Conservation (phyloP, 2,329 filamentous ascomycete species). For the Cadophora luteo-olivacea region DNA sequence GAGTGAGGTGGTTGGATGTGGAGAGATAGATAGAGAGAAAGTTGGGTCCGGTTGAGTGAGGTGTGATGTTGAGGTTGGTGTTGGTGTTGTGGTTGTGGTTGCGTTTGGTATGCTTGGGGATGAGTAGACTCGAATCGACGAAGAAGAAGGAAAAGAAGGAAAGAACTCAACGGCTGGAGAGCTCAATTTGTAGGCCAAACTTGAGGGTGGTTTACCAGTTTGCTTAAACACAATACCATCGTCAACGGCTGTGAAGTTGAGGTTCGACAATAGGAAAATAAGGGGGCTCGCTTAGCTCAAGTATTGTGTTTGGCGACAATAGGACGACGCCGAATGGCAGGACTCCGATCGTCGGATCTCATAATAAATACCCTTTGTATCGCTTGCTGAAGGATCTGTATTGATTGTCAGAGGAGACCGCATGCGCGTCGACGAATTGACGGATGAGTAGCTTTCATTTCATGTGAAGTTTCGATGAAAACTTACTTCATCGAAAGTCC, state of each 20-base stretch:
- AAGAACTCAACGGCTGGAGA: neutral
- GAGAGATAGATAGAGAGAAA: neutral
- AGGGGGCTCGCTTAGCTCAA: neutral
- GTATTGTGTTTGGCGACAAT: conserved; percentile 8
- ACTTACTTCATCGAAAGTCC: neutral
- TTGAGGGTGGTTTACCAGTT: neutral
- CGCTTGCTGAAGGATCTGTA: too few relatives aligned
- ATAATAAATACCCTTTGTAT: neutral
- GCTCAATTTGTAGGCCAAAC: neutral
- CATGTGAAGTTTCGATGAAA: neutral
- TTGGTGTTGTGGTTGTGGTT: neutral
- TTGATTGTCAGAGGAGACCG: too few relatives aligned
- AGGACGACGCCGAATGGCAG: neutral
- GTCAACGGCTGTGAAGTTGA: neutral
- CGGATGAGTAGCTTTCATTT: neutral
- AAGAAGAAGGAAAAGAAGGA: neutral
- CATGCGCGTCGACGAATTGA: too few relatives aligned
- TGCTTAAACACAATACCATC: neutral
- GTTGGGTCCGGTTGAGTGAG: neutral
- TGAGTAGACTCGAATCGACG: conserved; percentile 12
- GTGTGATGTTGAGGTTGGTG: neutral
- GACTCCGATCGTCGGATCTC: neutral
- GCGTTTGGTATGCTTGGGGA: neutral
- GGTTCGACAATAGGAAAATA: neutral
- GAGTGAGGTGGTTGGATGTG: neutral